Evolutionary conservation across 2,329 filamentous ascomycete genomes (phyloP).

Genomic region (Arachnomyces sp.): DNA sequence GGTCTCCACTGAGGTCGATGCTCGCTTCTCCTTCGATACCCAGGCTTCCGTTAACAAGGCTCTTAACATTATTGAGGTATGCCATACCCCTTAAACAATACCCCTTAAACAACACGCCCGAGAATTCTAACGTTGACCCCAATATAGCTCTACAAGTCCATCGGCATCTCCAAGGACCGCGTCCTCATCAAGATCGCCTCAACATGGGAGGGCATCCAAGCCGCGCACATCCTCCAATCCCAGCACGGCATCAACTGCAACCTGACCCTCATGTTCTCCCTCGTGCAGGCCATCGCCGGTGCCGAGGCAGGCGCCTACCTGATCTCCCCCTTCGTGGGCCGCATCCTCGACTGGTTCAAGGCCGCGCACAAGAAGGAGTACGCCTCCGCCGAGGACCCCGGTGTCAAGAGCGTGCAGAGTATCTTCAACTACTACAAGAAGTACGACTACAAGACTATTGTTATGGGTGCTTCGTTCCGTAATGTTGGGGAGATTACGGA

Average conservation of each 20-base stretch:
- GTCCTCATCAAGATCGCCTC: constrained; percentile 98
- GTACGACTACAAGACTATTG: constrained; percentile 96
- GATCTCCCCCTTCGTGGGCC: constrained; percentile 98
- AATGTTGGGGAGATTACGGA: constrained; percentile 95
- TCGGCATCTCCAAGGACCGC: constrained; percentile 87
- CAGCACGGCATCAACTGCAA: constrained; percentile 98
- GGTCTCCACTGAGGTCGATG: constrained; percentile 98
- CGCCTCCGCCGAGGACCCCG: constrained; percentile 81
- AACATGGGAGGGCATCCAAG: constrained; percentile 99
- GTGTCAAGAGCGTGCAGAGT: constrained; percentile 82
- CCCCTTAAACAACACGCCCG: too few relatives aligned
- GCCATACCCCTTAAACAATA: constrained; percentile 31
- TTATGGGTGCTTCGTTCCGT: constrained; percentile 99
- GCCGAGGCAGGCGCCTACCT: constrained; percentile 94
- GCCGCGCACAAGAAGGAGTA: constrained; percentile 89
- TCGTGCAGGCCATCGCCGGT: constrained; percentile 86
- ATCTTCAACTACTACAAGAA: constrained; percentile 99
- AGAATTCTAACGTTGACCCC: constrained; percentile 19
- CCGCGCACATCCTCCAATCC: constrained; percentile 89
- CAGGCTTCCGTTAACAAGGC: constrained; percentile 90
- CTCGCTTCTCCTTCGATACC: constrained; percentile 89
- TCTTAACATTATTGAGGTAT: constrained; percentile 88
- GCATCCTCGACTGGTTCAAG: constrained; percentile 99
- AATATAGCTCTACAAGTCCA: constrained; percentile 78
- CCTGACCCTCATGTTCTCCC: constrained; percentile 97